phyloP scores from a whole-genome alignment of 2,329 filamentous ascomycete species.

The Cladosporium sp. region DNA sequence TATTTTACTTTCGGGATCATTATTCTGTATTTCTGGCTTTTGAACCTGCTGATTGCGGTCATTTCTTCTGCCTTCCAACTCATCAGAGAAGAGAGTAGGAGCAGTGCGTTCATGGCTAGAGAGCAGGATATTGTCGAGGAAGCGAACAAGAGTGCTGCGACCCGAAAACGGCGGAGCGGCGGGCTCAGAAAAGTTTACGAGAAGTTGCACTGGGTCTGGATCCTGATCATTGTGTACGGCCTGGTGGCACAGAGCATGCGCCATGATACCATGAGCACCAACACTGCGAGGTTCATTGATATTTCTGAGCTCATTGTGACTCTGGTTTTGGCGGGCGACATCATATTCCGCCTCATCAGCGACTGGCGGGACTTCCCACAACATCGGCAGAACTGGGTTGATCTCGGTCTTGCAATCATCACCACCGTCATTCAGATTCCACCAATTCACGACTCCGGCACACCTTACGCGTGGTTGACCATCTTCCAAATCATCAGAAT shows the following conservation, averaged over 20 bases:
- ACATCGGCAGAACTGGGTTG: conserved; percentile 70
- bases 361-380: conserved; percentile 79
- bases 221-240: conserved; percentile 71
- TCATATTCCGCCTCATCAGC: conserved; percentile 68
- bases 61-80: conserved; percentile 98
- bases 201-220: conserved; percentile 72
- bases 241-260: conserved; percentile 74
- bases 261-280: conserved; percentile 67
- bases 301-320: conserved; percentile 72
- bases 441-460: conserved; percentile 64
- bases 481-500: conserved; percentile 89
- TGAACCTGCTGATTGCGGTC: conserved; percentile 89
- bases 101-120: conserved; percentile 83
- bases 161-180: conserved; percentile 39
- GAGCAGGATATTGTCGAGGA: conserved; percentile 45
- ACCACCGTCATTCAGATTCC: conserved; percentile 85
- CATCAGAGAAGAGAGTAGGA: conserved; percentile 91
- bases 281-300: conserved; percentile 61
- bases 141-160: conserved; percentile 34
- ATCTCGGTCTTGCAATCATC: conserved; percentile 72
- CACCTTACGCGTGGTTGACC: conserved; percentile 79
- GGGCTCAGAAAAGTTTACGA: conserved; percentile 67
- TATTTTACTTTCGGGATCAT: conserved; percentile 72
- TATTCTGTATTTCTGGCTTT: conserved; percentile 92
- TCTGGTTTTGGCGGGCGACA: conserved; percentile 72